Conservation (phyloP, 2,329 filamentous ascomycete species). For the Emmonsiellopsis sp. region DNA sequence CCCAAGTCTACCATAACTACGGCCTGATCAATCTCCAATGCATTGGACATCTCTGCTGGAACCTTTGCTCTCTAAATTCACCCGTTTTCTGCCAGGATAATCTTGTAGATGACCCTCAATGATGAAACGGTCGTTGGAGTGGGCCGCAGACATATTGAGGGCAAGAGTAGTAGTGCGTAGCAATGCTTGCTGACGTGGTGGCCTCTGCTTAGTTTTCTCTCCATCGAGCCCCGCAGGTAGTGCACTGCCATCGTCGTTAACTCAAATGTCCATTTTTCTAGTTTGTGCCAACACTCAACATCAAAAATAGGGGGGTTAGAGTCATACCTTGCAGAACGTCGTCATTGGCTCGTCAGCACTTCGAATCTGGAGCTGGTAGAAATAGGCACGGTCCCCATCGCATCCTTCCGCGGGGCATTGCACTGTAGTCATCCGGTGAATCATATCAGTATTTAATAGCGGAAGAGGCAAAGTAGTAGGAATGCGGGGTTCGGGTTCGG, state of each 20-base stretch:
- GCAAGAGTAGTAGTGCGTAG: too few species aligned
- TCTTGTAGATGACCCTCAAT: too few species aligned
- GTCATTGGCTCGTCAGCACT: constrained; percentile 99
- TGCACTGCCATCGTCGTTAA: constrained; percentile 28
- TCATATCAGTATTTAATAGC: not conserved
- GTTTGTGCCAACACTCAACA: not conserved
- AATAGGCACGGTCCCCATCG: constrained; percentile 76
- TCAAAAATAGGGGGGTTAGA: not conserved
- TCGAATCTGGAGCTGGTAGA: constrained; percentile 94
- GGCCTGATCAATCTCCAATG: too few species aligned
- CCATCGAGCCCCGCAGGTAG: constrained; percentile 38
- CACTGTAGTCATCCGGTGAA: constrained; percentile 34
- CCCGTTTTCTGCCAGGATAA: too few species aligned
- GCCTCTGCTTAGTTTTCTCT: constrained; percentile 36
- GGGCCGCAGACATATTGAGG: too few species aligned
- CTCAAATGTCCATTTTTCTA: not conserved
- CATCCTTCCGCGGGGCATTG: constrained; percentile 79
- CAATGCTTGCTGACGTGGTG: too few species aligned
- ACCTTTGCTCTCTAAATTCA: too few species aligned
- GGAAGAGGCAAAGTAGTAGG: not conserved
- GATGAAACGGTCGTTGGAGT: too few species aligned
- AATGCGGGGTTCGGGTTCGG: not conserved
- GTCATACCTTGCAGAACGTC: constrained; percentile 73
- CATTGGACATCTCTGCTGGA: too few species aligned
- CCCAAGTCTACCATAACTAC: too few species aligned